Evolutionary conservation across 2,329 filamentous ascomycete genomes (phyloP), one percentile per base, ranked within the genome.

Genomic region (Talaromyces pinophilus): DNA sequence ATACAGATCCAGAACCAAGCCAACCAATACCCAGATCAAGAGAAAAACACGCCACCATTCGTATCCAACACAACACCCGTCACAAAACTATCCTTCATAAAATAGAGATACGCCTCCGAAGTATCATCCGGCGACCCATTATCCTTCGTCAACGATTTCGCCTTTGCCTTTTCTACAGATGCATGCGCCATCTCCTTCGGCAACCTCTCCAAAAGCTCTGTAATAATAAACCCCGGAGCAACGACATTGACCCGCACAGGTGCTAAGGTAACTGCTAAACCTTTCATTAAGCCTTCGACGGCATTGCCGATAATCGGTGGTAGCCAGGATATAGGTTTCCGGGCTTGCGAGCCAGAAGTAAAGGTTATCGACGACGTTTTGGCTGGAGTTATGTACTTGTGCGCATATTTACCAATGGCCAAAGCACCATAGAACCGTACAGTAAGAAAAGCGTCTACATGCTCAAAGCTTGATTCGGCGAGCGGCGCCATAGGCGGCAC

Each of bases 171-270:
- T n/a, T 67, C 30, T 46, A 44, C n/a, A 35, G 25, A 15, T 19
- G 40, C 59, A 15, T 62, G 48, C 48, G 54, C 35, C 64, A 62
- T 62, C 3, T 67, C 61, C 35, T 54, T 42, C 6, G 65, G 65
- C 33, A 63, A 17, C 17, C 8, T 44, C 3, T 63, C 50, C 19
- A 67, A 17, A 44, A 67, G 33, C 17, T 60, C 61, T 2, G 86
- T 87, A 42, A 82, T 74, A 0, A 85, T 79, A 0, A 81, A 78
- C 0, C 88, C 89, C 0, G 87, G 87, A 61, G 77, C 79, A 0
- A 91, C 85, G 0, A 84, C 72, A 72, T 91, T 91, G 22, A 90
- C 87, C 1, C 89, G 78, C 5, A 90, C 76, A 0, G 89, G 89
- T 68, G 82, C 83, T 64, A 92, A 71, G 70, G 90, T 88, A 38